phyloP scores from a whole-genome alignment of 306 rosid species.

The Ceratonia siliqua region DNA sequence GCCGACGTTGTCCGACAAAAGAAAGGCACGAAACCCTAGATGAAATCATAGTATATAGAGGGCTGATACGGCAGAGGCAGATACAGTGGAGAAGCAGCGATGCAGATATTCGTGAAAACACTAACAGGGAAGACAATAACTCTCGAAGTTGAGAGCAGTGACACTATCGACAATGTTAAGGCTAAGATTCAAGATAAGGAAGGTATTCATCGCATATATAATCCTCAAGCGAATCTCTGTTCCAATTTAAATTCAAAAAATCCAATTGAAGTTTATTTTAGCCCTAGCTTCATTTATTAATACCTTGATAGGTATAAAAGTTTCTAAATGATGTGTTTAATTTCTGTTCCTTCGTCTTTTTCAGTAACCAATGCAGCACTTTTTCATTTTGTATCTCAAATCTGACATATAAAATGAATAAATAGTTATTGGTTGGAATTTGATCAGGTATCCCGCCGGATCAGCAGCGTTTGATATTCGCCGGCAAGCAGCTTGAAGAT shows the following conservation, averaged over 20 bases:
- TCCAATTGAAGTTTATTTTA: neutral
- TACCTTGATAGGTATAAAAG: neutral
- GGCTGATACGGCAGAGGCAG: neutral
- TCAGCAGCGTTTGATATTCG: conserved; percentile 82
- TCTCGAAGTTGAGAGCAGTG: conserved; percentile 87
- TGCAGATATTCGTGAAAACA: conserved; percentile 91
- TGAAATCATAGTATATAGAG: neutral
- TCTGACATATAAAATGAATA: neutral
- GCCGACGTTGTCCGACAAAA: too few species aligned
- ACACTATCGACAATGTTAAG: conserved; percentile 87
- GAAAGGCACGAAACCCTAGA: neutral
- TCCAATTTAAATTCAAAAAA: neutral
- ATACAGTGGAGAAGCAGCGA: neutral
- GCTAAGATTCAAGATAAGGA: conserved; percentile 91
- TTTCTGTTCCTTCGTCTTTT: neutral
- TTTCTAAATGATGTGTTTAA: neutral
- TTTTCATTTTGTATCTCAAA: neutral
- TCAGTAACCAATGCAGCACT: neutral
- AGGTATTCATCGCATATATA: conserved; percentile 38
- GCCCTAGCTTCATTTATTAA: too few species aligned
- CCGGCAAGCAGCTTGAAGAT: conserved; percentile 86
- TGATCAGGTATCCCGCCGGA: conserved; percentile 75
- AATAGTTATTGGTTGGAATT: neutral
- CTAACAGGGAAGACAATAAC: conserved; percentile 85
- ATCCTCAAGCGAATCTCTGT: neutral